Base-by-base conservation (phyloP, 345 rosid genomes). In the Draba incana region DNA sequence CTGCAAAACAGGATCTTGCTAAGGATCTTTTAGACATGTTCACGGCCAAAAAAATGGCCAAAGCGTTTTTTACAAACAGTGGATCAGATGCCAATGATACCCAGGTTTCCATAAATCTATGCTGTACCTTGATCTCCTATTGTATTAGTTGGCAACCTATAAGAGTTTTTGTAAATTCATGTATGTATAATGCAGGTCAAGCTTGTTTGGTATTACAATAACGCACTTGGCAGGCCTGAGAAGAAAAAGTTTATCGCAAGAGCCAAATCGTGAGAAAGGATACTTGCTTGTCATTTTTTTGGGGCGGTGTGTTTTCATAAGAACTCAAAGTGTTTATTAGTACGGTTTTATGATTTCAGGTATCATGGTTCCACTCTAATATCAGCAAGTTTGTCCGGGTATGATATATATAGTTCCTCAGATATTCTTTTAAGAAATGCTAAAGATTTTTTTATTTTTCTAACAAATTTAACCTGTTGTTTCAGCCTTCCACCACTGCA, bases 81-180 rank as follows among this genome's bases (percentile, higher is more conserved):
- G 98, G 99, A 77, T 94, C 99, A 58, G 98, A 94, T 61, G 99
- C 99, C 77, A 94, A 89, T 37, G 99, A 94, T 70, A 86, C 98
- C 6, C 99, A 92, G 97, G 97, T 94, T 52, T 68, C 31, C 48
- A 50, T 38, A 57, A 51, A 57, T 47, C 31, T 66, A 20, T 3
- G 6, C 0, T 0, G 9, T 5, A 31, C 20, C 10, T 28, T 49
- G 16, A 12, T 65, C 51, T 64, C 70, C 8, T 33, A 16, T 31
- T 48, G 55, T 53, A 37, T n/a, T n/a, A 60, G 56, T n/a, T 55
- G n/a, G 42, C 8, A 31, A 10, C 64, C 6, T 66, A 70, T 27
- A 45, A 37, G 62, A 57, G 52, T 38, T 3, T 47, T 53, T 37
- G 3, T 39, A 25, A 42, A 58, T 43, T 31, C 4, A 1, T 62